Conservation (phyloP, 78 protist species). For the Dictyostelium firmibasis region DNA sequence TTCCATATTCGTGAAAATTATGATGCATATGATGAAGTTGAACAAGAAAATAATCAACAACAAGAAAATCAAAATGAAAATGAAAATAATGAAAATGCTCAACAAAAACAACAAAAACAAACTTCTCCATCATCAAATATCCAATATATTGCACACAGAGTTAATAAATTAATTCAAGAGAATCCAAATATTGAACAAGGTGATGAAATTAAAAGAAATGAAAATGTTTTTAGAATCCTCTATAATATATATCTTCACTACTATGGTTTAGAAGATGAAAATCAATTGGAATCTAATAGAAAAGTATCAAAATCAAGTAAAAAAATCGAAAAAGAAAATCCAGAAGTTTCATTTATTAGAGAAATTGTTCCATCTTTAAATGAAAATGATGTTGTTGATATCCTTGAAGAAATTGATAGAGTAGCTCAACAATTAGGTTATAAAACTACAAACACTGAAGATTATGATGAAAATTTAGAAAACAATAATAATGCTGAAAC, state of each 20-base stretch:
- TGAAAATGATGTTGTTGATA: neutral
- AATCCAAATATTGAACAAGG: neutral
- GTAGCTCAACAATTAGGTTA: neutral
- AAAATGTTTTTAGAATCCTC: neutral
- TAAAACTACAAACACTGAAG: neutral
- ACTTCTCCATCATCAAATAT: neutral
- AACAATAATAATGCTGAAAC: neutral
- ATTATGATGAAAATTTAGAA: neutral
- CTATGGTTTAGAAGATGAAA: neutral
- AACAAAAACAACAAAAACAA: neutral
- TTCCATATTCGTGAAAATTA: conserved; percentile 4
- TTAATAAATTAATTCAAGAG: neutral
- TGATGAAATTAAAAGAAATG: neutral
- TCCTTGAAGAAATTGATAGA: neutral
- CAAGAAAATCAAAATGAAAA: neutral
- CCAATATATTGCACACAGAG: neutral
- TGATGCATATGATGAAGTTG: neutral
- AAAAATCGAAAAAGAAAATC: neutral
- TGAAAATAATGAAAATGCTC: neutral
- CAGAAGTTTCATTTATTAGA: neutral
- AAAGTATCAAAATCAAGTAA: neutral
- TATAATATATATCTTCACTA: neutral
- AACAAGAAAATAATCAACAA: neutral
- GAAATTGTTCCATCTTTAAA: neutral
- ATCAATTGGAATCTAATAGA: neutral